phyloP scores from a whole-genome alignment of 179 eudicot species.

The Silene noctiflora region DNA sequence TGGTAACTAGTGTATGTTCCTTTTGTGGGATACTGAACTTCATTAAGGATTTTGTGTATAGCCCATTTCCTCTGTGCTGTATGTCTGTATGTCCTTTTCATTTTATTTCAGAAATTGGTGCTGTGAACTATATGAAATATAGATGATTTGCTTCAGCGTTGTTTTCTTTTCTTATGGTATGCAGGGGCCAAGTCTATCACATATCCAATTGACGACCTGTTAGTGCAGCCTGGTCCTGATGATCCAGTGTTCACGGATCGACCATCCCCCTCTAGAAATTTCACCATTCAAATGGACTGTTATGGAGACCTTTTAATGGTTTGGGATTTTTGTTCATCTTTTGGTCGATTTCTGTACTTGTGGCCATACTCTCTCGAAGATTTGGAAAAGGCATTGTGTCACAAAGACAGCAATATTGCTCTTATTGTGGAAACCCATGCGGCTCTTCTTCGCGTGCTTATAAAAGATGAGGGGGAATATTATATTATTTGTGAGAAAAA shows the following conservation, averaged over 20 bases:
- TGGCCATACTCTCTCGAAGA: slow-evolving; percentile 87
- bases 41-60: neutral
- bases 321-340: slow-evolving; percentile 92
- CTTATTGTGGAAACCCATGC: slow-evolving; percentile 79
- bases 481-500: slow-evolving; percentile 40
- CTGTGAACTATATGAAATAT: neutral
- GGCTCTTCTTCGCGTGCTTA: slow-evolving; percentile 72
- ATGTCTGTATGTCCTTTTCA: neutral
- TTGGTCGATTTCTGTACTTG: slow-evolving; percentile 66
- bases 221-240: slow-evolving; percentile 67
- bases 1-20: slow-evolving; percentile 6
- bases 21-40: slow-evolving; percentile 12
- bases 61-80: neutral
- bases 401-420: slow-evolving; percentile 70
- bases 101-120: neutral
- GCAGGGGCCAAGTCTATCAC: slow-evolving; percentile 51
- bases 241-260: slow-evolving; percentile 70
- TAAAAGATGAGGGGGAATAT: slow-evolving; percentile 69
- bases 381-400: slow-evolving; percentile 74
- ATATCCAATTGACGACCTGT: slow-evolving; percentile 88
- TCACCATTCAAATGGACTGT: slow-evolving; percentile 72
- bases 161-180: slow-evolving; percentile 6
- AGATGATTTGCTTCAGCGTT: neutral
- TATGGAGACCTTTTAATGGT: slow-evolving; percentile 86
- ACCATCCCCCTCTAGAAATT: slow-evolving; percentile 72